Conservation (phyloP, 495 filamentous ascomycete genomes). For the Penicillium subrubescens region DNA sequence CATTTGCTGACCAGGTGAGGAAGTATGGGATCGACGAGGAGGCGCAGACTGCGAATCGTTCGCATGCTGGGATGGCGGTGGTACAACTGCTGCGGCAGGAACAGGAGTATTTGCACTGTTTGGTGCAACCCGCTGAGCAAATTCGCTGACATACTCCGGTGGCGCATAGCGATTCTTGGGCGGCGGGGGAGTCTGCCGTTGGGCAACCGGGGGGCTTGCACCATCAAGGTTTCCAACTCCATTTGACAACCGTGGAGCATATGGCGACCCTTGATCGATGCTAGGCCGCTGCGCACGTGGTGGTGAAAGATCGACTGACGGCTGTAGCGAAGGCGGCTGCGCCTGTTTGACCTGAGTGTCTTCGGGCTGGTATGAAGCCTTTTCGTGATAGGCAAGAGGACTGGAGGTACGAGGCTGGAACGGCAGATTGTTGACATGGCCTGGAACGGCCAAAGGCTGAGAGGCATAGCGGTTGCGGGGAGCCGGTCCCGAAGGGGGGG, state of each 20-base stretch:
- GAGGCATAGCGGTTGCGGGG: constrained; percentile 52
- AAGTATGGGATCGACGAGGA: constrained; percentile 78
- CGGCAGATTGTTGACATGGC: constrained; percentile 50
- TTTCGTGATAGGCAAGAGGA: constrained; percentile 69
- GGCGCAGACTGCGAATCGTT: constrained; percentile 45
- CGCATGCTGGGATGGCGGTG: constrained; percentile 18
- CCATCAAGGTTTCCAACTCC: constrained; percentile 9
- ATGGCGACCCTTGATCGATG: constrained; percentile 23
- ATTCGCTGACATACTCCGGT: constrained; percentile 56
- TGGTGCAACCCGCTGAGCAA: constrained; percentile 49
- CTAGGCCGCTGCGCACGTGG: constrained; percentile 19
- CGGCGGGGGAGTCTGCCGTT: constrained; percentile 36
- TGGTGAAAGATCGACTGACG: constrained; percentile 30
- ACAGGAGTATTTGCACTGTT: constrained; percentile 35
- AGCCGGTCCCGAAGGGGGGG: constrained; percentile 47
- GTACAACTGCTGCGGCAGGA: constrained; percentile 39
- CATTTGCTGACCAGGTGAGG: constrained; percentile 69
- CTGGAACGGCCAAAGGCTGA: constrained; percentile 49
- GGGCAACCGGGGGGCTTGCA: constrained; percentile 9
- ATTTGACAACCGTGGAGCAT: constrained; percentile 16
- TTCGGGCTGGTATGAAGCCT: constrained; percentile 40
- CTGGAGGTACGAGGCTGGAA: constrained; percentile 87
- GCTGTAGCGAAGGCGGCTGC: constrained; percentile 32
- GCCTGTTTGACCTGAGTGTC: constrained; percentile 21
- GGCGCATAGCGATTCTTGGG: constrained; percentile 44